Evolutionary conservation across 2,329 filamentous ascomycete genomes (phyloP).

Genomic region (Cordyceps militaris): DNA sequence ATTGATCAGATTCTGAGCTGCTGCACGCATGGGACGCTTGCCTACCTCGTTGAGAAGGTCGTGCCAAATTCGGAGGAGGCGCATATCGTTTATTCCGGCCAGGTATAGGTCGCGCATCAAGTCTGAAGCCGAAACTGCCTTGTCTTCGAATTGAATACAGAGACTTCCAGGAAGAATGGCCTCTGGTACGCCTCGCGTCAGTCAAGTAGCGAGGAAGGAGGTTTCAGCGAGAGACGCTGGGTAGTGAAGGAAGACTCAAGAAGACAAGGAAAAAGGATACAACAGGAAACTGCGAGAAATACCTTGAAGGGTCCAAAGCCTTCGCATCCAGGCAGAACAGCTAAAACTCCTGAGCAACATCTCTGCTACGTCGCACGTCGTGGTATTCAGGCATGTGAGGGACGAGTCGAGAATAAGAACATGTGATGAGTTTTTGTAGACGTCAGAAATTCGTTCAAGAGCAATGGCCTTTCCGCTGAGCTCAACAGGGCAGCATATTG

Average conservation of each 20-base stretch:
- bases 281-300: background rate
- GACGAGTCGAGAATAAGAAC: conserved; percentile 29
- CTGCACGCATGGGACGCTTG: background rate
- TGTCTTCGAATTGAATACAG: conserved; percentile 28
- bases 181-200: conserved; percentile 18
- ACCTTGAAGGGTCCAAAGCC: conserved; percentile 34
- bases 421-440: conserved; percentile 26
- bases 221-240: background rate
- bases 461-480: conserved; percentile 21
- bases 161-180: conserved; percentile 25
- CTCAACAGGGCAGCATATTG: conserved; percentile 26
- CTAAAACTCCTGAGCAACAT: conserved; percentile 25
- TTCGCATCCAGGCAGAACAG: conserved; percentile 30
- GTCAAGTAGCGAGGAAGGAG: background rate
- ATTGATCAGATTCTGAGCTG: background rate
- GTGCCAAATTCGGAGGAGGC: conserved; percentile 18
- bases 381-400: conserved; percentile 19
- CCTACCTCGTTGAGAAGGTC: conserved; percentile 18
- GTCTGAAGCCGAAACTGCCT: conserved; percentile 16
- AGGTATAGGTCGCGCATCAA: conserved; percentile 14
- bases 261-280: background rate
- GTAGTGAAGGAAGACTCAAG: background rate
- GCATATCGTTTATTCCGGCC: conserved; percentile 13
- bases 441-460: conserved; percentile 26
- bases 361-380: conserved; percentile 18